Conservation (phyloP, 352 stramenopile species). For the Lagenidium giganteum region DNA sequence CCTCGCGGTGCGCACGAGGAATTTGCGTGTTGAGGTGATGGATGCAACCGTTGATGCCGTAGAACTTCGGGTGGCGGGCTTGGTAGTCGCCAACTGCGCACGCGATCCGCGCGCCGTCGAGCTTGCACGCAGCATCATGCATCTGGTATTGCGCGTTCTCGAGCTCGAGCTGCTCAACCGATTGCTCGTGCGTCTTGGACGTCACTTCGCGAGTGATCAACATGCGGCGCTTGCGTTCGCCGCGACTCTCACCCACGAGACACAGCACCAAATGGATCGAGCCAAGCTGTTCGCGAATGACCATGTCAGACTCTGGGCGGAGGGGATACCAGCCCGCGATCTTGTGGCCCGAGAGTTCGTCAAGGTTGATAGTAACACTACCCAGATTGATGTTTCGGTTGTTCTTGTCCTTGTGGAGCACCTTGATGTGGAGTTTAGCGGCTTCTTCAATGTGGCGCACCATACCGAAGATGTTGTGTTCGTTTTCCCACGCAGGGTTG, state of each 20-base stretch:
- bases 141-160: conserved; percentile 63
- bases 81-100: conserved; percentile 65
- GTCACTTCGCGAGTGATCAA: conserved; percentile 54
- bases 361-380: conserved; percentile 35
- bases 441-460: conserved; percentile 55
- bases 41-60: conserved; percentile 76
- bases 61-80: conserved; percentile 57
- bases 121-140: conserved; percentile 54
- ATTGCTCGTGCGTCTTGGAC: conserved; percentile 54
- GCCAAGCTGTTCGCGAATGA: conserved; percentile 37
- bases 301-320: conserved; percentile 37
- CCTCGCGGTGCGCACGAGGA: conserved; percentile 47
- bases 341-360: conserved; percentile 41
- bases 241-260: conserved; percentile 53
- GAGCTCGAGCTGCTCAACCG: conserved; percentile 51
- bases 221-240: conserved; percentile 37
- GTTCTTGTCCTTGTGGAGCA: conserved; percentile 48
- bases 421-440: conserved; percentile 36
- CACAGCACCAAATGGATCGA: conserved; percentile 45
- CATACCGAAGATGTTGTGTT: conserved; percentile 60
- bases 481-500: conserved; percentile 53
- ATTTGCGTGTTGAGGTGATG: conserved; percentile 63
- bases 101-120: conserved; percentile 65
- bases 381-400: conserved; percentile 58
- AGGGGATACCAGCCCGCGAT: conserved; percentile 45